These are phyloP conservation scores for Marasmius fiardii DNA, from an alignment of 1,284 basidiomycete genomes.

Conservation along the genomic window DNA sequence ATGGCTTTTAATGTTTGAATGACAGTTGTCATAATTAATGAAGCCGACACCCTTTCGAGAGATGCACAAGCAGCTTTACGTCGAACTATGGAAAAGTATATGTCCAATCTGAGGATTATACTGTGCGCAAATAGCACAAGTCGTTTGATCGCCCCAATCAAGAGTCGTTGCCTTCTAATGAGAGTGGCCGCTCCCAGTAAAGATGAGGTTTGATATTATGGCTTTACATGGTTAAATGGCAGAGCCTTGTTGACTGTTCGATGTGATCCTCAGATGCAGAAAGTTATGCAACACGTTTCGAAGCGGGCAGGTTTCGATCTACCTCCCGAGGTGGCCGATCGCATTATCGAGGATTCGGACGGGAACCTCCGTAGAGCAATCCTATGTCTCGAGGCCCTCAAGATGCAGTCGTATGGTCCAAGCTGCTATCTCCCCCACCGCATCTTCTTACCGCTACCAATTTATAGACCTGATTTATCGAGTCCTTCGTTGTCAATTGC, in stretches of 20 bases:
- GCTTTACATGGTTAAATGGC: background rate
- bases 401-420: slow-evolving; percentile 81
- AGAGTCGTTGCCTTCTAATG: slow-evolving; percentile 91
- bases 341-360: slow-evolving; percentile 78
- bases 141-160: slow-evolving; percentile 96
- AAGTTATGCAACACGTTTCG: slow-evolving; percentile 80
- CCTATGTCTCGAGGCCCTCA: slow-evolving; percentile 91
- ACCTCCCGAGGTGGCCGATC: slow-evolving; percentile 67
- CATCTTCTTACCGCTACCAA: slow-evolving; percentile 7
- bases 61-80: slow-evolving; percentile 97
- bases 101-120: slow-evolving; percentile 96
- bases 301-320: slow-evolving; percentile 80
- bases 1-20: background rate
- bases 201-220: slow-evolving; percentile 58
- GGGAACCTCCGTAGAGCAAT: slow-evolving; percentile 96
- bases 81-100: slow-evolving; percentile 99
- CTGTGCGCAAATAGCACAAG: slow-evolving; percentile 98
- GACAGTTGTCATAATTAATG: slow-evolving; percentile 96
- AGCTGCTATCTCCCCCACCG: background rate
- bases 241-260: background rate
- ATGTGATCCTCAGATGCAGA: slow-evolving; percentile 60
- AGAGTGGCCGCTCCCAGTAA: slow-evolving; percentile 87
- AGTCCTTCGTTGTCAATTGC: slow-evolving; percentile 72
- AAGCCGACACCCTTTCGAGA: slow-evolving; percentile 91
- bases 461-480: slow-evolving; percentile 63